Evolutionary conservation across 495 filamentous ascomycete species (phyloP).

Genomic region (Xylaria flabelliformis): DNA sequence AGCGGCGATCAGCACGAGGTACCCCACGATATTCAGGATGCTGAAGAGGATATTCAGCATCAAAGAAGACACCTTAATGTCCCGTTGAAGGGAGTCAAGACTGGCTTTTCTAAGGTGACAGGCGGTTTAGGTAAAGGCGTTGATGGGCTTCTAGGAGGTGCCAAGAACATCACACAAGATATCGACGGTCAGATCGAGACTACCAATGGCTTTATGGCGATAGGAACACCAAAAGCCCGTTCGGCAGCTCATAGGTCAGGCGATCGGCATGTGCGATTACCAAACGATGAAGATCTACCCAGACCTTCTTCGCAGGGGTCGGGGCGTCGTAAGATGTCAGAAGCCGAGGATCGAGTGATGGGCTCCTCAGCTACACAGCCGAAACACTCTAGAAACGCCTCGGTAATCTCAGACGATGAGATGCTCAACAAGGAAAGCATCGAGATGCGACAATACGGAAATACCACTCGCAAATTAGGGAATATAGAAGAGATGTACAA

Average conservation of each 20-base stretch:
- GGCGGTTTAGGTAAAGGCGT: constrained; percentile 50
- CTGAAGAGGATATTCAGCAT: constrained; percentile 57
- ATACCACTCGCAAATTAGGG: constrained; percentile 52
- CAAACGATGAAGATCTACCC: constrained; percentile 35
- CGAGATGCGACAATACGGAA: constrained; percentile 43
- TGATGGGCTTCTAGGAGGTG: constrained; percentile 52
- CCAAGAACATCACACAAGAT: constrained; percentile 65
- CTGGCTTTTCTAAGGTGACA: constrained; percentile 45
- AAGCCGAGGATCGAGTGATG: constrained; percentile 38
- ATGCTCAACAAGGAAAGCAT: constrained; percentile 39
- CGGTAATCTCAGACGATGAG: constrained; percentile 44
- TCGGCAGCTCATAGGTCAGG: constrained; percentile 38
- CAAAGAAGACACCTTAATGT: constrained; percentile 30
- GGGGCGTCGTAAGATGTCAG: constrained; percentile 20
- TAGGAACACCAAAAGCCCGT: constrained; percentile 36
- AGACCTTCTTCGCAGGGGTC: constrained; percentile 41
- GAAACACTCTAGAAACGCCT: constrained; percentile 44
- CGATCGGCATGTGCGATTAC: constrained; percentile 35
- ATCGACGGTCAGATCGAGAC: constrained; percentile 64
- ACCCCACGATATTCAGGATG: constrained; percentile 72
- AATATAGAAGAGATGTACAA: constrained; percentile 53
- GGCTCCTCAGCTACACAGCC: constrained; percentile 33
- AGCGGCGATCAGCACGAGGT: constrained; percentile 85
- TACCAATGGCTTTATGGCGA: constrained; percentile 60
- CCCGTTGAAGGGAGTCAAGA: constrained; percentile 38